Percentiles rank a stretch among this genome's conserved stretches.
Conservation (phyloP, 768 basidiomycete species). For the Rhizopogon sp. region DNA sequence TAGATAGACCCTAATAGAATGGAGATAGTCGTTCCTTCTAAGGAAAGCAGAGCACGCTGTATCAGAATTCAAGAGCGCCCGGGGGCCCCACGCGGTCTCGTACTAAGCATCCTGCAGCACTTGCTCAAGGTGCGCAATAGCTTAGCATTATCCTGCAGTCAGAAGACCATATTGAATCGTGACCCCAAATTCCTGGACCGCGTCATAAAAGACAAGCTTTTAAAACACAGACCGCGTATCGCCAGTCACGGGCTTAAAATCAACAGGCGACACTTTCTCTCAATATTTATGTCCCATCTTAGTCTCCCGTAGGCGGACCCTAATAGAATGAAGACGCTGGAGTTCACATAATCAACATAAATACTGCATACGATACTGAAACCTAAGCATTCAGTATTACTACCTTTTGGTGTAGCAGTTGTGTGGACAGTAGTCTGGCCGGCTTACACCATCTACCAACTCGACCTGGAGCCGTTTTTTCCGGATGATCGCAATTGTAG, state of each 20-base stretch:
- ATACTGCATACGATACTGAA: no score
- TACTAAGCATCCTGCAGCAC: slow-evolving; percentile 4
- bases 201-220: slow-evolving; percentile 20
- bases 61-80: slow-evolving; percentile 15
- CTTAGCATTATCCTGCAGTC: slow-evolving; percentile 3
- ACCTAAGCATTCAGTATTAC: no score
- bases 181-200: slow-evolving; percentile 22
- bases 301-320: no score
- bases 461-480: no score
- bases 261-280: neutral
- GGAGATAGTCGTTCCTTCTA: neutral
- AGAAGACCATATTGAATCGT: slow-evolving; percentile 17
- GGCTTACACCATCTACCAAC: no score
- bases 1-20: no score
- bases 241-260: slow-evolving; percentile 10
- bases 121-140: neutral
- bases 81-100: slow-evolving; percentile 10
- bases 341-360: no score
- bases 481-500: slow-evolving; percentile 6
- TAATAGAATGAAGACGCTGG: no score
- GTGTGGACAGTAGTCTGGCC: no score
- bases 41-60: slow-evolving; percentile 24
- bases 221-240: slow-evolving; percentile 12
- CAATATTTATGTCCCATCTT: no score
- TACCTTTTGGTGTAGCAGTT: no score